Conservation (phyloP, 768 basidiomycete species). For the Pleurotus djamor region DNA sequence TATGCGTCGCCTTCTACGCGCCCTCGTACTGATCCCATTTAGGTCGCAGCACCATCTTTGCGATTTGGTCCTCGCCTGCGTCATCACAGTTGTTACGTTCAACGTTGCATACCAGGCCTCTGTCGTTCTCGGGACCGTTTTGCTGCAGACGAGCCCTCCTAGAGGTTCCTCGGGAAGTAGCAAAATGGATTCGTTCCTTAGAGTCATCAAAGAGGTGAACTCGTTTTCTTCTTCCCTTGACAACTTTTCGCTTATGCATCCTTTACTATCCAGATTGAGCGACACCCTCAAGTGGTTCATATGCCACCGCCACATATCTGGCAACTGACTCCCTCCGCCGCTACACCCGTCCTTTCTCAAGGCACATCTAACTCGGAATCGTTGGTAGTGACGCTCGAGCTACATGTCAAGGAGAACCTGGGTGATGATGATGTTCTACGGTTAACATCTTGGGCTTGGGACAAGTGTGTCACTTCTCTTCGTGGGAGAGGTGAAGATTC, state of each 20-base stretch:
- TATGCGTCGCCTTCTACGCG: background rate
- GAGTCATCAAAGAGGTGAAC: conserved; percentile 79
- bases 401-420: conserved; percentile 68
- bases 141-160: conserved; percentile 87
- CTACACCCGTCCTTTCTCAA: conserved; percentile 12
- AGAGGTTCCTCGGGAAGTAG: conserved; percentile 48
- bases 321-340: conserved; percentile 64
- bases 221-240: background rate
- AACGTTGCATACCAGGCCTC: conserved; percentile 84
- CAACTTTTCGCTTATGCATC: background rate
- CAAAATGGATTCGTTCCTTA: conserved; percentile 80
- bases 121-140: conserved; percentile 76
- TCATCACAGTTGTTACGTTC: conserved; percentile 78
- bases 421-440: conserved; percentile 69
- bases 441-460: conserved; percentile 77
- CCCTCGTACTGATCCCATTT: background rate
- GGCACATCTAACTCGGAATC: conserved; percentile 16
- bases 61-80: conserved; percentile 84
- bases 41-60: conserved; percentile 56
- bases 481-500: conserved; percentile 30
- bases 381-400: conserved; percentile 76
- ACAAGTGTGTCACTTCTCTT: conserved; percentile 57
- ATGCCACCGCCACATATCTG: conserved; percentile 86
- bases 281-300: conserved; percentile 80
- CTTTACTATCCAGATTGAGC: conserved; percentile 55